Base-by-base conservation (phyloP, 1,284 basidiomycete species). In the Moniliophthora roreri region DNA sequence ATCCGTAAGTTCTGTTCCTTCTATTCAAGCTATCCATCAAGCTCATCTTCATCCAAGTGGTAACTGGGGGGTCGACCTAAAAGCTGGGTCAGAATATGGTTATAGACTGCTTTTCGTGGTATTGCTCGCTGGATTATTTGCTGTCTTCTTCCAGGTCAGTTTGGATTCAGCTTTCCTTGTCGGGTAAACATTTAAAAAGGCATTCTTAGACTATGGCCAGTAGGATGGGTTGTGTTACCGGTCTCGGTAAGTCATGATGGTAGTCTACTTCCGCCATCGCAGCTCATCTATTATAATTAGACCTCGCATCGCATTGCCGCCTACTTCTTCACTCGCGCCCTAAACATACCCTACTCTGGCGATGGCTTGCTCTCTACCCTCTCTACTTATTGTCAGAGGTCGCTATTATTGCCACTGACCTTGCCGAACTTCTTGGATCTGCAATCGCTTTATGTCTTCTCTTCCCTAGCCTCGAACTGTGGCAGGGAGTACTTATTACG, bases 401-500 rank as follows among this genome's bases (percentile, higher is more conserved):
- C n/a, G 92, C 91, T 32, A 93, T 96, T 62, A 85, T 94, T 56
- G 84, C 82, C 26, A 90, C 87, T 16, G 86, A 89, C 65, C 74
- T 89, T 23, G 85, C 85, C 32, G 86, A 89, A 66, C 77, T 97
- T 5, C 75, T 96, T 4, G 93, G 93, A 24, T 78, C 75, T 20
- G 77, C 73, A 34, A 79, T 80, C 37, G 78, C 74, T 1, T 72
- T 96, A 45, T 85, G 85, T 64, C 74, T 96, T 69, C 77, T 96
- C 38, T 92, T 95, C 63, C 94, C 94, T 0, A 73, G 71, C 32
- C 73, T 96, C 8, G 83, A 92, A 24, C 73, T 95, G 5, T 94
- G 84, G 79, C 89, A 83, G 1, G 89, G 87, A 38, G 90, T 96
- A 2, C 75, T 96, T 38, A 77, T 96, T 57, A 97, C 94, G 2